Evolutionary conservation across 768 basidiomycete species (phyloP), one percentile per base, ranked within the genome.

Genomic region (Leccinum pellstonianum): DNA sequence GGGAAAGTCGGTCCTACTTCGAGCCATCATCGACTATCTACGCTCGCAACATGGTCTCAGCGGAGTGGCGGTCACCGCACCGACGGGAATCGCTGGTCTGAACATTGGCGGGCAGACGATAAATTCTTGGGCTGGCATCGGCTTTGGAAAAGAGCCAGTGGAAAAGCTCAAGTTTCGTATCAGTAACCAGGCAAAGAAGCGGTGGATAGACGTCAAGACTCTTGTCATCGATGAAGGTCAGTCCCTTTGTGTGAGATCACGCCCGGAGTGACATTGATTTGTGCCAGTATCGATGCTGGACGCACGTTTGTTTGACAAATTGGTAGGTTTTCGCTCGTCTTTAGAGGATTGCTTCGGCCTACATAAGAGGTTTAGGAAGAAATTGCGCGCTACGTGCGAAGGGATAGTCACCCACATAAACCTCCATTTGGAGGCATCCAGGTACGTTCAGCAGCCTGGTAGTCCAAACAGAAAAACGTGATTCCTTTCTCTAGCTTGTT

Each of bases 161-260:
- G 74, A 83, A 4, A 58, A 70, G 0, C 71, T 90, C 6, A 74
- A 77, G 2, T 55, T 55, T 1, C 79, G 75, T 46, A 68, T 83
- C 1, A 69, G 63, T 3, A 37, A 52, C 4, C 41, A 38, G 6
- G 51, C 72, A 3, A 63, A 73, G n/a, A 49, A 65, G 4, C 77
- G 83, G 57, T 92, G 90, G 90, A 64, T 37, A 17, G 62, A 70
- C 1, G 80, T 80, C 6, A 72, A 77, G 58, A 81, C 84, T 21
- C 76, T 91, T 27, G 79, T 92, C 58, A 81, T 92, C 6, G 90
- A 92, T 65, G 90, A 91, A 76, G 81, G 90, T 89, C 38, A 4
- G 57, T 60, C n/a, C n/a, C 11, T 54, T 51, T 43, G 15, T 52
- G 14, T 50, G 7, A 6, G 43, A 12, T 23, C n/a, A 12, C 2